phyloP scores from a whole-genome alignment of 192 early-diverging fungal species.

The Diversispora epigaea region DNA sequence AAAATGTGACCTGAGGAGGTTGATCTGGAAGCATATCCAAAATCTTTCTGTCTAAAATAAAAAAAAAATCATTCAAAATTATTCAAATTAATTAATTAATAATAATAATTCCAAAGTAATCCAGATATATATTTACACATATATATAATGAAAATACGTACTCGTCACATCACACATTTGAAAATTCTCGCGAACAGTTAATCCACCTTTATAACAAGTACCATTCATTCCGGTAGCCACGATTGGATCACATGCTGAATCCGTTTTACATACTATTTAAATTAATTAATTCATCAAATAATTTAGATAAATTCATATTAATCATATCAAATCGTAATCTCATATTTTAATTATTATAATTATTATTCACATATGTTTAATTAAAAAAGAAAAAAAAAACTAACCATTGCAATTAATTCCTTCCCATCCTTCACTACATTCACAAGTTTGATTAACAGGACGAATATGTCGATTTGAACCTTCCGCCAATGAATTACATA shows the following conservation, averaged over 20 bases:
- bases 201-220: constrained; percentile 72
- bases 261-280: constrained; percentile 57
- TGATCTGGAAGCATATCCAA: constrained; percentile 60
- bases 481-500: constrained; percentile 70
- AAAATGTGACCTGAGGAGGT: constrained; percentile 77
- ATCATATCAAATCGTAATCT: too few species aligned
- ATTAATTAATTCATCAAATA: neutral
- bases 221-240: constrained; percentile 70
- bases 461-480: constrained; percentile 60
- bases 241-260: constrained; percentile 65
- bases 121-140: neutral
- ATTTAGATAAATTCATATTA: too few species aligned
- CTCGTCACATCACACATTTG: constrained; percentile 77
- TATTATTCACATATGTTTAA: neutral
- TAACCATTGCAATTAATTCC: constrained; percentile 93
- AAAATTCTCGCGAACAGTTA: constrained; percentile 65
- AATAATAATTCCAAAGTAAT: neutral
- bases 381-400: neutral
- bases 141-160: constrained; percentile 37
- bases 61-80: neutral
- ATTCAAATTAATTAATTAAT: too few species aligned
- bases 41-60: constrained; percentile 54
- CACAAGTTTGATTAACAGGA: constrained; percentile 56
- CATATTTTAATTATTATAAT: too few species aligned
- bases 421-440: constrained; percentile 84